A percentile compares a stretch with the other conserved stretches of the same genome.
These are phyloP conservation scores for Eimeria tenella DNA, from an alignment of 169 alveolate genomes.

Conservation along the genomic window DNA sequence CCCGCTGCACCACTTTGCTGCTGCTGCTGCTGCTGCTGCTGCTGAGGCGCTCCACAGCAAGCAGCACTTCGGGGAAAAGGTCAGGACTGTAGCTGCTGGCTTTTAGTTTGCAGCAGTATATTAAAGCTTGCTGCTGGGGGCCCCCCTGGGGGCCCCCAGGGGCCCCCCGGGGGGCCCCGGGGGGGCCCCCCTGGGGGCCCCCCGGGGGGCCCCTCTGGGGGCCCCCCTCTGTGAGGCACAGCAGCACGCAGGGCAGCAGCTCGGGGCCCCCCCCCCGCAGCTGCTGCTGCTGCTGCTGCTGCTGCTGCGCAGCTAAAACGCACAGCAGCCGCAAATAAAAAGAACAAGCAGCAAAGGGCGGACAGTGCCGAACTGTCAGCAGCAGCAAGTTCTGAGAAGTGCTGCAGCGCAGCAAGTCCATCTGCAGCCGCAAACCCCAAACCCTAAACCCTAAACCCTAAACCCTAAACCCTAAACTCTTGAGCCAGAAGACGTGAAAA, in stretches of 20 bases:
- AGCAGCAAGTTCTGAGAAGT: slow-evolving; percentile 36
- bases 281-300: neutral
- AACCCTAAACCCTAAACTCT: neutral
- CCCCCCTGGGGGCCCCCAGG: neutral
- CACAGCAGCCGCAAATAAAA: slow-evolving; percentile 12
- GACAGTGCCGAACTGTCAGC: neutral
- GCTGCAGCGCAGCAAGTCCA: slow-evolving; percentile 12
- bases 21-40: too few relatives aligned
- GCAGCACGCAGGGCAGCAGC: slow-evolving; percentile 30
- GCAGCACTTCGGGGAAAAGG: slow-evolving; percentile 31
- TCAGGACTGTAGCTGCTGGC: slow-evolving; percentile 38
- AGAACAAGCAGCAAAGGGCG: slow-evolving; percentile 7
- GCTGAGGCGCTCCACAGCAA: neutral
- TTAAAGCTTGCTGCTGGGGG: neutral
- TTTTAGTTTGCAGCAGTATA: slow-evolving; percentile 30
- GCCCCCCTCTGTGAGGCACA: neutral
- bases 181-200: neutral
- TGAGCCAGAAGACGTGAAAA: too few relatives aligned
- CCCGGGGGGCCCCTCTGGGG: too few relatives aligned
- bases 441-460: neutral
- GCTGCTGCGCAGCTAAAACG: slow-evolving; percentile 28
- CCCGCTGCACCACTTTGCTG: neutral
- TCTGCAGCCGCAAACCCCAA: slow-evolving; percentile 3
- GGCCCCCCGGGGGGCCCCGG: too few relatives aligned
- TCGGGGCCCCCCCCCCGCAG: too few relatives aligned